Evolutionary conservation across 2,329 filamentous ascomycete species (phyloP), one percentile per base, ranked within the genome.

Genomic region (Neonectria coccinea): DNA sequence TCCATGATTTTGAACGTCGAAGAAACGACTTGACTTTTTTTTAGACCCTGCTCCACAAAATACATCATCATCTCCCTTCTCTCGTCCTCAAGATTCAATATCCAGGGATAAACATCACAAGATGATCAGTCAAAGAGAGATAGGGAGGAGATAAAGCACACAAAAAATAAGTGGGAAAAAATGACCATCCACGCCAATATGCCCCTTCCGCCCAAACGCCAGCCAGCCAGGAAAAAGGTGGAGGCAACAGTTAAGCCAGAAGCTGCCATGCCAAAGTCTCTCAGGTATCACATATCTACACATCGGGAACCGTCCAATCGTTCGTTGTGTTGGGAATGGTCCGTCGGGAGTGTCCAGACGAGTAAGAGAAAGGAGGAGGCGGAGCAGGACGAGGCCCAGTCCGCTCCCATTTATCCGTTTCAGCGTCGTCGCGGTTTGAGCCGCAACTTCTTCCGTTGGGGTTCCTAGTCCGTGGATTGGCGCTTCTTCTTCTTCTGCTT

Each of bases 401-500:
- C 55, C 52, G 60, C 53, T 71, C 59, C 29, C 27, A 29, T 52
- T 52, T 61, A 59, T 68, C 69, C 36, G 54, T 67, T 65, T 73
- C 60, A 69, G 63, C 72, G 65, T 69, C 62, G 59, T 56, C 70
- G 65, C 53, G 59, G 64, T 58, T 25, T 58, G 29, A 47, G 65
- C 56, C 62, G 53, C 64, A 56, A 61, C 62, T 59, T 59, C 56
- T 66, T 72, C 64, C 66, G 63, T 45, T 53, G 62, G 55, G 64
- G 53, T 29, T 59, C 56, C 66, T 78, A 78, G 67, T 74, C 75
- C 55, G 66, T 51, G 59, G 79, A 80, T 66, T 80, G 77, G 44
- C 78, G 77, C 79, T 81, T 82, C 80, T 82, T 80, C 79, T 83
- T 82, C 79, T 84, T 84, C 70, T 81, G 79, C 76, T 84, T 82